A percentile compares a stretch with the other conserved stretches of the same genome.
phyloP scores from a whole-genome alignment of 108 stramenopile species.

The Asterionellopsis glacialis region DNA sequence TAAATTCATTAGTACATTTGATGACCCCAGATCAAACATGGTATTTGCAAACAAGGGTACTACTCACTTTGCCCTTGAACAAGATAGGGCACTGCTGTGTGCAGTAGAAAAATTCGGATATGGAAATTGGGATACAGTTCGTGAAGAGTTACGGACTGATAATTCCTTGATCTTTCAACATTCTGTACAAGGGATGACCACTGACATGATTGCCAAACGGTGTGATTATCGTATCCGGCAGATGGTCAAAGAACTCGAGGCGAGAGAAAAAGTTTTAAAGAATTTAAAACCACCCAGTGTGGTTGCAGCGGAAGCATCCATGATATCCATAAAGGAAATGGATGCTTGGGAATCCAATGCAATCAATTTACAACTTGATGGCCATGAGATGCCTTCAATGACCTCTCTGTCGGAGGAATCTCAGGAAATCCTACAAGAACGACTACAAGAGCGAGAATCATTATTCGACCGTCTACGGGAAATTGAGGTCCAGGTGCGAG shows the following conservation, averaged over 20 bases:
- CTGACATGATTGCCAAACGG: constrained; percentile 76
- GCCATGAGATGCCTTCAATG: constrained; percentile 47
- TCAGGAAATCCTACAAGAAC: constrained; percentile 41
- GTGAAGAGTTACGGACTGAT: constrained; percentile 69
- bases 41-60: constrained; percentile 88
- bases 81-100: constrained; percentile 84
- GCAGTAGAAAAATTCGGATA: constrained; percentile 83
- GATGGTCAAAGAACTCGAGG: constrained; percentile 85
- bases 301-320: constrained; percentile 65
- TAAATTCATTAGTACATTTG: constrained; percentile 79
- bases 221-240: constrained; percentile 87
- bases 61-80: constrained; percentile 78
- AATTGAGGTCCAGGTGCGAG: constrained; percentile 79
- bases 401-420: constrained; percentile 27
- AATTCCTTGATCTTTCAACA: constrained; percentile 73
- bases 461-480: constrained; percentile 67
- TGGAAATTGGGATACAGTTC: constrained; percentile 83
- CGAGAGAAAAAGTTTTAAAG: constrained; percentile 73
- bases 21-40: constrained; percentile 80
- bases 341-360: constrained; percentile 75
- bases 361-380: constrained; percentile 46
- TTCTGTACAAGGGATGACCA: constrained; percentile 85
- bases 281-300: constrained; percentile 59
- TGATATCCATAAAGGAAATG: constrained; percentile 68
- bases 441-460: constrained; percentile 54